Percentiles rank a stretch among this genome's conserved stretches.
phyloP scores from a whole-genome alignment of 2,329 filamentous ascomycete species.

The Colletotrichum truncatum region DNA sequence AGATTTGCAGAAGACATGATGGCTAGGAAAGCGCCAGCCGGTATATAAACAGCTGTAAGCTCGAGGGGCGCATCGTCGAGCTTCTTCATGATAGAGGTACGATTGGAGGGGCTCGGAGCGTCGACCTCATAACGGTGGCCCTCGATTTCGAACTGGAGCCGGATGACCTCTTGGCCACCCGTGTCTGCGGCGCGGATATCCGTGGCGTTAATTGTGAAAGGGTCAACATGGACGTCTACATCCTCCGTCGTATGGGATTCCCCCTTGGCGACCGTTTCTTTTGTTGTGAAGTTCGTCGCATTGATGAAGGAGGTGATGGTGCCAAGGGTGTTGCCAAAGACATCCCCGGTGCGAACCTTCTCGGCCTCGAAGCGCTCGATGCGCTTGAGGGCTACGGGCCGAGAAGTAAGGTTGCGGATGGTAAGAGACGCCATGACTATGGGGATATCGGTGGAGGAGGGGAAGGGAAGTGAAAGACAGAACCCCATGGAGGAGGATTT shows the following conservation, averaged over 20 bases:
- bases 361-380: conserved; percentile 77
- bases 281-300: conserved; percentile 45
- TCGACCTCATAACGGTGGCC: conserved; percentile 76
- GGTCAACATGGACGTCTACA: conserved; percentile 69
- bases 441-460: conserved; percentile 16
- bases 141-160: conserved; percentile 76
- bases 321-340: conserved; percentile 55
- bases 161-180: conserved; percentile 70
- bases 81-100: conserved; percentile 68
- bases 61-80: conserved; percentile 62
- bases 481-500: conserved; percentile 26
- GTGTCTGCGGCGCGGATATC: conserved; percentile 68
- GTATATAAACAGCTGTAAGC: conserved; percentile 74
- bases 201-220: conserved; percentile 74
- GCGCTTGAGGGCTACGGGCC: conserved; percentile 75
- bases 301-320: conserved; percentile 54
- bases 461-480: conserved; percentile 22
- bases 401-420: conserved; percentile 84
- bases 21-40: conserved; percentile 61
- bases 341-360: conserved; percentile 50
- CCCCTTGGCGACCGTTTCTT: conserved; percentile 55
- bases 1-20: conserved; percentile 78
- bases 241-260: conserved; percentile 70
- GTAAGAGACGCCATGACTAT: conserved; percentile 65
- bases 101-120: conserved; percentile 68